phyloP scores from a whole-genome alignment of 257 asterid genomes.

The Ilex aquifolium region DNA sequence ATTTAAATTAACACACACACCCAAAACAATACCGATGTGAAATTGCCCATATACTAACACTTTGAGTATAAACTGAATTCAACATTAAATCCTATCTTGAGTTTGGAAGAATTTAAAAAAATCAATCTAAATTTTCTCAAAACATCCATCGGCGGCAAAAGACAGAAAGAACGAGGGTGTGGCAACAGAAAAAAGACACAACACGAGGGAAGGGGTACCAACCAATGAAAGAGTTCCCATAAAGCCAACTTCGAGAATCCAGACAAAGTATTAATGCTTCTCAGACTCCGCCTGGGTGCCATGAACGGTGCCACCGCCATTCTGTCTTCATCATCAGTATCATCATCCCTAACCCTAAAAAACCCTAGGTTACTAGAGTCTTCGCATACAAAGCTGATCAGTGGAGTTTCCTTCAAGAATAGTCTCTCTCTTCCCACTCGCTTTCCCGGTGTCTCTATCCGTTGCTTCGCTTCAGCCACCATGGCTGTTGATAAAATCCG shows the following conservation, averaged over 20 bases:
- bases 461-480: constrained; percentile 52
- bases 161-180: no score
- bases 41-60: no score
- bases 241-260: constrained; percentile 9
- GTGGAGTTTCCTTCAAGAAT: constrained; percentile 21
- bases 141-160: no score
- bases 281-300: constrained; percentile 32
- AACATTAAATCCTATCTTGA: no score
- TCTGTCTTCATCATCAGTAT: constrained; percentile 19
- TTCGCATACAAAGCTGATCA: constrained; percentile 10
- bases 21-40: no score
- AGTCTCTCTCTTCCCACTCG: constrained; percentile 23
- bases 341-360: constrained; percentile 20
- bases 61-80: no score
- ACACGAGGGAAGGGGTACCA: no score
- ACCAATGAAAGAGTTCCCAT: not conserved
- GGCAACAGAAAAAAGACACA: no score
- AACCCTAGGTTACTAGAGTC: constrained; percentile 20
- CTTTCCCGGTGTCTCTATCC: constrained; percentile 36
- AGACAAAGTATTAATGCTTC: constrained; percentile 8
- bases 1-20: no score
- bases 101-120: no score
- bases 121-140: no score
- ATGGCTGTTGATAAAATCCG: constrained; percentile 43
- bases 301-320: constrained; percentile 48